Percentiles rank a stretch among this genome's conserved stretches.
These are phyloP conservation scores for Ploettnerulaceae sp. DNA, from an alignment of 2,329 filamentous ascomycete genomes.

Conservation along the genomic window DNA sequence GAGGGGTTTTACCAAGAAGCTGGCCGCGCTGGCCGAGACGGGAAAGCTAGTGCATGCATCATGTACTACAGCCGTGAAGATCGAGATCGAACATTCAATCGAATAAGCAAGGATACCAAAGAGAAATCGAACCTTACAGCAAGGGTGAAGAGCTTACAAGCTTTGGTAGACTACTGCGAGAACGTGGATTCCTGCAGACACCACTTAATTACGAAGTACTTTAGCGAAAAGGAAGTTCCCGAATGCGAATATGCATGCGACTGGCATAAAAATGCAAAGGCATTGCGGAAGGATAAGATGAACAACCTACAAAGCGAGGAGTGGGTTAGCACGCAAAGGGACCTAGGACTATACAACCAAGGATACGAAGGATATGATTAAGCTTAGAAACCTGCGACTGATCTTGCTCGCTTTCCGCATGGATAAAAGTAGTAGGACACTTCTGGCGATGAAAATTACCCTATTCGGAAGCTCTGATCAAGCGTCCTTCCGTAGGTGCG, in stretches of 20 bases:
- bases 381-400: no score
- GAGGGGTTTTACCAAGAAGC: slow-evolving; percentile 97
- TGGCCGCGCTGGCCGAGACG: slow-evolving; percentile 83
- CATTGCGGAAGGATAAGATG: slow-evolving; percentile 52
- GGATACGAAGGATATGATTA: slow-evolving; percentile 46
- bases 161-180: slow-evolving; percentile 79
- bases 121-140: slow-evolving; percentile 44
- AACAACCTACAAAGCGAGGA: slow-evolving; percentile 55
- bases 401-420: neutral
- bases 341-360: slow-evolving; percentile 52
- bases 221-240: slow-evolving; percentile 58
- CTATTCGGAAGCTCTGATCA: neutral
- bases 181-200: slow-evolving; percentile 70
- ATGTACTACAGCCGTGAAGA: slow-evolving; percentile 90
- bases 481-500: no score
- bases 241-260: slow-evolving; percentile 73
- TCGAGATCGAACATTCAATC: slow-evolving; percentile 62
- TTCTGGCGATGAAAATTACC: slow-evolving; percentile 8
- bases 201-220: slow-evolving; percentile 68
- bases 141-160: slow-evolving; percentile 57
- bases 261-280: slow-evolving; percentile 64
- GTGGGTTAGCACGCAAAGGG: slow-evolving; percentile 58
- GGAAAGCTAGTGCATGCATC: slow-evolving; percentile 80
- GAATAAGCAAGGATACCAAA: slow-evolving; percentile 45
- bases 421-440: neutral